phyloP scores from a whole-genome alignment of 257 asterid species.

The Solanum appendiculatum region DNA sequence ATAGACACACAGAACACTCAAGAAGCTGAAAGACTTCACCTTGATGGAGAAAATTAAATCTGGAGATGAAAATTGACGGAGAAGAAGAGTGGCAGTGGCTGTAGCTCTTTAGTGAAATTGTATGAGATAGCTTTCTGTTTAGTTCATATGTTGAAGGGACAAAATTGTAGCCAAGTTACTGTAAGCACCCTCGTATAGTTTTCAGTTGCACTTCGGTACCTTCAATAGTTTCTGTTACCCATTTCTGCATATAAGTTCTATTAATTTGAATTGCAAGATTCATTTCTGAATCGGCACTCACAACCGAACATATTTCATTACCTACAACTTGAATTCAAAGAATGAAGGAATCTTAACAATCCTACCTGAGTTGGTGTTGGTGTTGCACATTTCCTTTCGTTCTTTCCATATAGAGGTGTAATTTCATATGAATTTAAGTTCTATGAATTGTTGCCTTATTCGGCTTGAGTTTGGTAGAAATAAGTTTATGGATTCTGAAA shows the following conservation, averaged over 20 bases:
- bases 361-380: not conserved
- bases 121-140: not conserved
- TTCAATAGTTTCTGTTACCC: not conserved
- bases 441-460: not conserved
- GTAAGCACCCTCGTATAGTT: not conserved
- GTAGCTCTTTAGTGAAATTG: not conserved
- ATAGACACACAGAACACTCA: not conserved
- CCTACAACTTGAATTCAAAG: not conserved
- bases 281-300: fast-evolving
- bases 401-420: not conserved
- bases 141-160: not conserved
- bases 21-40: not conserved
- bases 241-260: too few species aligned
- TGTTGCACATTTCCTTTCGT: not conserved
- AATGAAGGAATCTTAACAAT: not conserved
- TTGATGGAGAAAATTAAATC: not conserved
- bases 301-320: not conserved
- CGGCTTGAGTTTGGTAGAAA: not conserved
- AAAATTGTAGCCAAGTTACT: not conserved
- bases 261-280: too few species aligned
- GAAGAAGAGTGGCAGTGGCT: not conserved
- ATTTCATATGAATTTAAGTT: not conserved
- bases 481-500: not conserved
- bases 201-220: not conserved
- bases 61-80: not conserved